phyloP scores from a whole-genome alignment of 441 rosid genomes.

The Sinapis alba region DNA sequence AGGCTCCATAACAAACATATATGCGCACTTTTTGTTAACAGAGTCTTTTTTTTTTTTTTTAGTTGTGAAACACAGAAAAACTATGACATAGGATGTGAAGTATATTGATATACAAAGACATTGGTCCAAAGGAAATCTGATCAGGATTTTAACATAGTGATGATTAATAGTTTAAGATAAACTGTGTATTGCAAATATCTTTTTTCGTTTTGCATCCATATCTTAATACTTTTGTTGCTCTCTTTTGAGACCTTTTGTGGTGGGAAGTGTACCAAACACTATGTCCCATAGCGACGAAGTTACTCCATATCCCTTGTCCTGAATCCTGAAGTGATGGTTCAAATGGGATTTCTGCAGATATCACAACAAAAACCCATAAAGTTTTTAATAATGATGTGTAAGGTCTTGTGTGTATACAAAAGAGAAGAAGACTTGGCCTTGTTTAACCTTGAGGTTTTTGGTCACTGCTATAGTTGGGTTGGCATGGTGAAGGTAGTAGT shows the following conservation, averaged over 20 bases:
- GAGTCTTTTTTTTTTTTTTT: not conserved
- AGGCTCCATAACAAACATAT: not conserved
- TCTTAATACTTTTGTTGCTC: conserved; percentile 43
- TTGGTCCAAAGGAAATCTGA: not conserved
- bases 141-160: conserved; percentile 10
- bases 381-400: not conserved
- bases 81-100: conserved; percentile 10
- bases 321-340: conserved; percentile 95
- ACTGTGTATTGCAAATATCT: not conserved
- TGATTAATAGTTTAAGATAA: conserved; percentile 10
- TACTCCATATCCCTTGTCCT: conserved; percentile 88
- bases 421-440: not conserved
- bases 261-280: conserved; percentile 85
- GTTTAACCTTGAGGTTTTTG: conserved; percentile 79
- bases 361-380: not conserved
- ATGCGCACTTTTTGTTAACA: not conserved
- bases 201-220: conserved; percentile 7
- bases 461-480: conserved; percentile 63
- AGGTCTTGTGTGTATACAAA: not conserved
- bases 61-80: conserved; percentile 10
- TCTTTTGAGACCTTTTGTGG: conserved; percentile 47
- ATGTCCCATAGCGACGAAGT: conserved; percentile 90
- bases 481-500: conserved; percentile 95
- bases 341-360: conserved; percentile 86
- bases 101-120: conserved; percentile 34